These are phyloP conservation scores for Aspergillus caelatus DNA, from an alignment of 2,329 filamentous ascomycete genomes.

Conservation along the genomic window DNA sequence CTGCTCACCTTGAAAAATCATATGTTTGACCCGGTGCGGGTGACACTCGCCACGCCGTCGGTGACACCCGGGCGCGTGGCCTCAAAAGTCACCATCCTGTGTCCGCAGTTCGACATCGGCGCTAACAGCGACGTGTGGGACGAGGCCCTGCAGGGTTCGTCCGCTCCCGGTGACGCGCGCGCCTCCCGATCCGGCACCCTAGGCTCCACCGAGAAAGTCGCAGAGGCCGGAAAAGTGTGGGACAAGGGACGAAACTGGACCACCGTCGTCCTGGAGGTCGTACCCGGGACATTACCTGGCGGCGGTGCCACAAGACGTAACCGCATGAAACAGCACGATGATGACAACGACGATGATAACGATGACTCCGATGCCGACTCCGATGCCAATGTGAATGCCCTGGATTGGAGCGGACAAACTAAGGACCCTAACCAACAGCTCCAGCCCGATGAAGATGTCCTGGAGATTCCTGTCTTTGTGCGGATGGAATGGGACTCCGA, in stretches of 20 bases:
- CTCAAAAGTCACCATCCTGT: constrained; percentile 85
- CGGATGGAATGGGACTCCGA: constrained; percentile 85
- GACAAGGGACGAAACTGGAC: constrained; percentile 93
- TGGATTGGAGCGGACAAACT: constrained; percentile 31
- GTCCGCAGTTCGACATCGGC: constrained; percentile 90
- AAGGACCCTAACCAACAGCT: constrained; percentile 18
- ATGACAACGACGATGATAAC: constrained; percentile 38
- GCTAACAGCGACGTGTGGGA: constrained; percentile 95
- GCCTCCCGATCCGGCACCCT: constrained; percentile 44
- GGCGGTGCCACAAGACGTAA: constrained; percentile 17
- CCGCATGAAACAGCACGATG: constrained; percentile 35
- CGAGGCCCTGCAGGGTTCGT: constrained; percentile 70
- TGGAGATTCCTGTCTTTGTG: constrained; percentile 95
- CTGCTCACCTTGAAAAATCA: constrained; percentile 91
- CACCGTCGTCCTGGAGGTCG: constrained; percentile 87
- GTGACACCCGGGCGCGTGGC: constrained; percentile 75
- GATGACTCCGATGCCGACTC: constrained; percentile 31
- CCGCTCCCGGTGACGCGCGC: constrained; percentile 46
- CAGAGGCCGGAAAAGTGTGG: constrained; percentile 95
- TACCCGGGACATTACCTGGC: constrained; percentile 57
- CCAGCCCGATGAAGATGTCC: constrained; percentile 61
- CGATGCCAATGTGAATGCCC: constrained; percentile 31
- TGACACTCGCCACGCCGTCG: constrained; percentile 83
- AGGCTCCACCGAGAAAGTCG: constrained; percentile 53
- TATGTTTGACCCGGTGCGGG: constrained; percentile 85